Percentiles rank a stretch among this genome's conserved stretches.
Conservation (phyloP, 208 protist genomes). For the Leishmania braziliensis region DNA sequence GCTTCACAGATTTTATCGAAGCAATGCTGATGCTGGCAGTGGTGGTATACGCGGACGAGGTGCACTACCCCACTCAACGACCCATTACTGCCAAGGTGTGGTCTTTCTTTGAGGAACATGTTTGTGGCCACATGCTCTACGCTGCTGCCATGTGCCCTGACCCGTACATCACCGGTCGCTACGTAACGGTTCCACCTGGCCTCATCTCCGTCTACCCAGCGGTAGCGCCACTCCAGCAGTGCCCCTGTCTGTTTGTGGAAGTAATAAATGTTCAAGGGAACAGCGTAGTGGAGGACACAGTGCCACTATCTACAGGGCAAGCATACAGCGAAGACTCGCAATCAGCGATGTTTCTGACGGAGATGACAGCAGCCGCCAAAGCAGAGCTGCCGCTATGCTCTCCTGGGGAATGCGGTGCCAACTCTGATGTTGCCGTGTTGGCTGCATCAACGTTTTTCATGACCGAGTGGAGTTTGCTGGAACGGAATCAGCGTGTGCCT, state of each 20-base stretch:
- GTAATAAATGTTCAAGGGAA: conserved; percentile 15
- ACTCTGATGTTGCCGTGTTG: conserved; percentile 1
- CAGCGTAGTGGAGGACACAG: background rate
- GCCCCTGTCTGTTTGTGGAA: conserved; percentile 23
- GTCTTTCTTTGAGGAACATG: conserved; percentile 68
- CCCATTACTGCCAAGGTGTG: conserved; percentile 85
- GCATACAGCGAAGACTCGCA: background rate
- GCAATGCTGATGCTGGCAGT: conserved; percentile 82
- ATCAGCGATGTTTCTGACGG: conserved; percentile 18
- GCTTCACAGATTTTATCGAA: conserved; percentile 81
- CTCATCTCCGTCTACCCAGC: conserved; percentile 24
- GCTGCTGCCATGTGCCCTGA: conserved; percentile 31
- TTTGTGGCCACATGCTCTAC: conserved; percentile 36
- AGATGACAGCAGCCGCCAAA: background rate
- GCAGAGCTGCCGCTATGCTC: background rate
- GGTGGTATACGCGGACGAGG: conserved; percentile 76
- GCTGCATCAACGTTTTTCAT: conserved; percentile 24
- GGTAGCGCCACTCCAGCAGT: conserved; percentile 18
- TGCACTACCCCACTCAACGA: conserved; percentile 47
- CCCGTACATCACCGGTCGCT: conserved; percentile 29
- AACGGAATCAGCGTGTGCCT: conserved; percentile 25
- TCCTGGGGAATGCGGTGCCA: background rate
- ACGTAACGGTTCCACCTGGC: conserved; percentile 29
- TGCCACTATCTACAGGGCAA: background rate
- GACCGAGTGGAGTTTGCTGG: conserved; percentile 24